Evolutionary conservation across 495 filamentous ascomycete species (phyloP).

Genomic region (Penicillium dipodomyicola): DNA sequence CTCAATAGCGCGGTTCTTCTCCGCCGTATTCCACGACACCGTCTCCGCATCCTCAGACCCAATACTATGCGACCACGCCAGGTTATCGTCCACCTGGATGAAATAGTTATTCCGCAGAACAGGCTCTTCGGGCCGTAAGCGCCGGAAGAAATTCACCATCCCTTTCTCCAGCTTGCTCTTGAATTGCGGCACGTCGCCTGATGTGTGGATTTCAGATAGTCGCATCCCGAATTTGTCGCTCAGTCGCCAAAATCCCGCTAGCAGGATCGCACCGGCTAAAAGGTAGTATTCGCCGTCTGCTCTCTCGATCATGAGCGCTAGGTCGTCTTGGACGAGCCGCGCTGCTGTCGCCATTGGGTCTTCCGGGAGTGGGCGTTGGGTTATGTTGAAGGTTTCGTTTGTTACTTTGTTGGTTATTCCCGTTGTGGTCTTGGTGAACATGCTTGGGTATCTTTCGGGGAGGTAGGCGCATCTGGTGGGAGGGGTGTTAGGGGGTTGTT

Average conservation of each 20-base stretch:
- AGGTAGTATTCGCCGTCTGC: slow-evolving; percentile 82
- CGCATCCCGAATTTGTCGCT: slow-evolving; percentile 83
- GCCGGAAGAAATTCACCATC: slow-evolving; percentile 75
- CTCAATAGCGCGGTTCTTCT: slow-evolving; percentile 72
- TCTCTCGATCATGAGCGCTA: slow-evolving; percentile 82
- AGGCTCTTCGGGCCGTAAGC: slow-evolving; percentile 62
- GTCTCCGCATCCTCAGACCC: slow-evolving; percentile 66
- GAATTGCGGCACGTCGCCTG: slow-evolving; percentile 76
- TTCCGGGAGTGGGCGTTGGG: slow-evolving; percentile 64
- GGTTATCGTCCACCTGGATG: slow-evolving; percentile 70
- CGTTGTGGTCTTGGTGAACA: slow-evolving; percentile 62
- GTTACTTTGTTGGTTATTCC: slow-evolving; percentile 73
- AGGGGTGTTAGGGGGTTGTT: not conserved
- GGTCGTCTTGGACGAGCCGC: slow-evolving; percentile 78
- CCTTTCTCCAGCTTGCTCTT: slow-evolving; percentile 75
- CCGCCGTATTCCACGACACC: slow-evolving; percentile 71
- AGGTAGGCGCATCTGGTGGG: slow-evolving; percentile 60
- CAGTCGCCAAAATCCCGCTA: slow-evolving; percentile 86
- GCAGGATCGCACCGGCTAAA: slow-evolving; percentile 72
- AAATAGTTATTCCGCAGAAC: slow-evolving; percentile 74
- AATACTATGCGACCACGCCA: slow-evolving; percentile 73
- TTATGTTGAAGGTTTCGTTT: slow-evolving; percentile 69
- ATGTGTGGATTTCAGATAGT: slow-evolving; percentile 79
- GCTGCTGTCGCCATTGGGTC: slow-evolving; percentile 78
- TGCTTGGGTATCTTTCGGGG: slow-evolving; percentile 72